Percentiles rank a stretch among this genome's conserved stretches.
Conservation (phyloP, 1,284 basidiomycete genomes). For the Acaromyces ingoldii region DNA sequence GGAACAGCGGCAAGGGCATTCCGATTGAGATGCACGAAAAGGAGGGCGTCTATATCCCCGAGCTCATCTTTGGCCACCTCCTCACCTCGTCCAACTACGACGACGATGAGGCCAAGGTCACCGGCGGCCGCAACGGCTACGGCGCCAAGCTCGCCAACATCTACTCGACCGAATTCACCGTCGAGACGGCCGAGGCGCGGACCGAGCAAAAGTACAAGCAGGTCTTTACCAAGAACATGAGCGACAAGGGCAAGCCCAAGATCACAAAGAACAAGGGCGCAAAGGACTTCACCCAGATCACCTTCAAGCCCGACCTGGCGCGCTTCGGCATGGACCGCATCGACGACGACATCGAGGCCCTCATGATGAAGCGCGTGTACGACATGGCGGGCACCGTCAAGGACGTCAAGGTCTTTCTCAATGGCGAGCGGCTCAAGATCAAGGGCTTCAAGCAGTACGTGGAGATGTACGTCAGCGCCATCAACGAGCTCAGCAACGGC, state of each 20-base stretch:
- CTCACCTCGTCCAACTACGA: slow-evolving; percentile 97
- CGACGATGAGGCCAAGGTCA: slow-evolving; percentile 97
- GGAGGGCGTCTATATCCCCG: slow-evolving; percentile 93
- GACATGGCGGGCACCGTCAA: slow-evolving; percentile 94
- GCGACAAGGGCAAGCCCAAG: slow-evolving; percentile 71
- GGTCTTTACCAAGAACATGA: slow-evolving; percentile 91
- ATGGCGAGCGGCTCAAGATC: slow-evolving; percentile 86
- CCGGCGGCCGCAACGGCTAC: slow-evolving; percentile 96
- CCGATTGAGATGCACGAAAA: slow-evolving; percentile 88
- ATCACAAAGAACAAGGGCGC: slow-evolving; percentile 73
- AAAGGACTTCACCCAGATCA: slow-evolving; percentile 82
- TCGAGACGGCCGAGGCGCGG: slow-evolving; percentile 92
- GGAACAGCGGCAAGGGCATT: slow-evolving; percentile 94
- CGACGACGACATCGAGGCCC: slow-evolving; percentile 82
- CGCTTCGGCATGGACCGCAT: slow-evolving; percentile 90
- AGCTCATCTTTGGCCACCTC: slow-evolving; percentile 94
- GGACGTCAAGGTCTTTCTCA: slow-evolving; percentile 87
- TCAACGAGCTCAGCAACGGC: slow-evolving; percentile 50
- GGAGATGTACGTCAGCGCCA: slow-evolving; percentile 69
- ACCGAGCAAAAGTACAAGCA: slow-evolving; percentile 88
- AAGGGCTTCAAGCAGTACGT: slow-evolving; percentile 98
- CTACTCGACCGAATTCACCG: slow-evolving; percentile 92
- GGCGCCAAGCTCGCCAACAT: slow-evolving; percentile 96
- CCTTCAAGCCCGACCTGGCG: slow-evolving; percentile 85
- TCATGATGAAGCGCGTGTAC: slow-evolving; percentile 91